Conservation (phyloP, 1,139 yeast genomes). For the Blastobotrys serpentis region DNA sequence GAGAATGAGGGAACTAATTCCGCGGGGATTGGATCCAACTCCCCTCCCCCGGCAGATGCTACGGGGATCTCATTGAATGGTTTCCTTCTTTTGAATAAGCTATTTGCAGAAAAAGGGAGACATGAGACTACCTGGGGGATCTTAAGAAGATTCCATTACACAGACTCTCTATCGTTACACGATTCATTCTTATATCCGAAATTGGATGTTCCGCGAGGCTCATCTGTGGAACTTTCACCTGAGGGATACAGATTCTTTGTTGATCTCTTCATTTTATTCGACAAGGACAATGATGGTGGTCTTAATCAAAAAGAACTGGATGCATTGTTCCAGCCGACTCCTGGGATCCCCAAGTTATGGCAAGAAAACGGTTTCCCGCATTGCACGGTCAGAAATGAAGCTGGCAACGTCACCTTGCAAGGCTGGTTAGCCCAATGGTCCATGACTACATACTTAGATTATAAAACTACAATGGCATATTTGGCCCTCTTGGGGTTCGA, state of each 20-base stretch:
- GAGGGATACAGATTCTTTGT: constrained; percentile 91
- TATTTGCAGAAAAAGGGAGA: constrained; percentile 85
- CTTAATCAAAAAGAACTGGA: constrained; percentile 68
- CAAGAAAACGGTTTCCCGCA: constrained; percentile 78
- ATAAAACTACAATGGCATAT: constrained; percentile 80
- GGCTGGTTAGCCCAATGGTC: constrained; percentile 99
- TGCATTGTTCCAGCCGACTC: constrained; percentile 78
- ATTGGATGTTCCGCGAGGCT: constrained; percentile 68
- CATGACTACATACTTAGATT: constrained; percentile 85
- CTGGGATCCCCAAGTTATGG: constrained; percentile 90
- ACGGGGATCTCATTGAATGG: constrained; percentile 72
- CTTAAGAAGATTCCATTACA: constrained; percentile 79
- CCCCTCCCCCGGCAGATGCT: constrained; percentile 33
- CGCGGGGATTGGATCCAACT: constrained; percentile 3
- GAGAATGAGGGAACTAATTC: constrained; percentile 21
- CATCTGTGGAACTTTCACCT: constrained; percentile 91
- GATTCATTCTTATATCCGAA: constrained; percentile 75
- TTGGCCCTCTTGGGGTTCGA: constrained; percentile 89
- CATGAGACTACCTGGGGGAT: constrained; percentile 98
- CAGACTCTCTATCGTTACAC: constrained; percentile 82
- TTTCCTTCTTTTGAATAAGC: constrained; percentile 69
- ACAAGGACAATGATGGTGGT: constrained; percentile 95
- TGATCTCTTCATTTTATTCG: constrained; percentile 81
- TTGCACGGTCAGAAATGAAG: constrained; percentile 84
- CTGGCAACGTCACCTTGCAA: constrained; percentile 84